Conservation (phyloP, 2,329 filamentous ascomycete species). For the Zymoseptoria brevis region DNA sequence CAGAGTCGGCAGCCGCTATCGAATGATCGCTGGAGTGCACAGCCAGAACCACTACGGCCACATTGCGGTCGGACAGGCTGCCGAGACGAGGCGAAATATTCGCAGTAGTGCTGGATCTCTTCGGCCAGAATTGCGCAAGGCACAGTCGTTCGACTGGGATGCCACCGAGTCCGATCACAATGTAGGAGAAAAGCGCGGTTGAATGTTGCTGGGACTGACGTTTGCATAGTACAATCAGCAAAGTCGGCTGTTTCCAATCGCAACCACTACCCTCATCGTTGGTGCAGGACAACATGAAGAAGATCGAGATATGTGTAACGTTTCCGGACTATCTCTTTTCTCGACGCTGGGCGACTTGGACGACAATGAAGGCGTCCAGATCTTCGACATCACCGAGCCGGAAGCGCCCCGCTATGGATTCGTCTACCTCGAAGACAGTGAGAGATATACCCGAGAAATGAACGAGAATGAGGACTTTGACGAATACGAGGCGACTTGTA, state of each 20-base stretch:
- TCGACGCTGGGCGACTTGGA: neutral
- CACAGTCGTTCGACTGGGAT: neutral
- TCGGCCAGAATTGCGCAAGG: slow-evolving; percentile 3
- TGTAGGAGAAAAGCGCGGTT: neutral
- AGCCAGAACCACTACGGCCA: slow-evolving; percentile 17
- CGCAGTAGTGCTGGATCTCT: slow-evolving; percentile 1
- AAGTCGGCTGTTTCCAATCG: neutral
- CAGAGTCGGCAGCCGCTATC: slow-evolving; percentile 18
- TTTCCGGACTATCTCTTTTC: neutral
- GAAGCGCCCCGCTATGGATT: slow-evolving; percentile 3
- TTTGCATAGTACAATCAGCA: neutral
- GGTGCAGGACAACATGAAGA: neutral
- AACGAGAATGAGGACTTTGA: neutral
- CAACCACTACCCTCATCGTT: neutral
- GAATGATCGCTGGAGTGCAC: slow-evolving; percentile 21
- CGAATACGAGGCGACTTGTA: neutral
- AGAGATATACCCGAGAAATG: neutral
- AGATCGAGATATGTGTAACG: neutral
- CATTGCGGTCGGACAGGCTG: slow-evolving; percentile 10
- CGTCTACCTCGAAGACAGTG: neutral
- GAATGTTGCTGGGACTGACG: neutral
- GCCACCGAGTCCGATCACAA: neutral
- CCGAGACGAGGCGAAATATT: neutral
- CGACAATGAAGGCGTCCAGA: slow-evolving; percentile 6
- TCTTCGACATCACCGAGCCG: slow-evolving; percentile 4